phyloP scores from a whole-genome alignment of 2,329 filamentous ascomycete genomes.

The Penicillium corylophilum region DNA sequence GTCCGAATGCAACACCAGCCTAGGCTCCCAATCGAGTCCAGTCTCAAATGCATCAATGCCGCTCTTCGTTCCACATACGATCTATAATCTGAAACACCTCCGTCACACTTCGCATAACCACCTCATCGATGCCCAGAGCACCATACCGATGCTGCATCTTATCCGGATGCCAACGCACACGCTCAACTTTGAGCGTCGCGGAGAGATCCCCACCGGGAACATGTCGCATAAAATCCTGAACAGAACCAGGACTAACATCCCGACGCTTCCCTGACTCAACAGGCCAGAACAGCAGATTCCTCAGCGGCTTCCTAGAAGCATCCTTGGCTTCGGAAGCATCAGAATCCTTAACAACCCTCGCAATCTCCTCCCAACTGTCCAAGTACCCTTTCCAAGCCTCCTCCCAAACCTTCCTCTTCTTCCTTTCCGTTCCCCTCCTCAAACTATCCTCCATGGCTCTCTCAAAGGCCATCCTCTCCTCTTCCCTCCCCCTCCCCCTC shows the following conservation, averaged over 20 bases:
- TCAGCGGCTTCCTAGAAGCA: conserved; percentile 23
- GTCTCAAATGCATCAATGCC: conserved; percentile 14
- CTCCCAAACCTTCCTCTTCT: conserved; percentile 45
- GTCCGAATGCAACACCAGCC: conserved; percentile 2
- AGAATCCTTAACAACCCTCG: conserved; percentile 19
- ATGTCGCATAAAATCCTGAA: conserved; percentile 68
- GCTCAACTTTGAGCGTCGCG: conserved; percentile 71
- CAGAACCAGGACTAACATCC: conserved; percentile 59
- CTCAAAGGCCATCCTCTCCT: conserved; percentile 49
- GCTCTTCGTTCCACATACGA: conserved; percentile 69
- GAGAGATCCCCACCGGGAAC: conserved; percentile 46
- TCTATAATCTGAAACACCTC: conserved; percentile 91
- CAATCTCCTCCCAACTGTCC: conserved; percentile 60
- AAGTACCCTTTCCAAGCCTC: conserved; percentile 66
- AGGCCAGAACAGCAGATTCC: conserved; percentile 67
- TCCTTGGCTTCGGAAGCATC: conserved; percentile 7
- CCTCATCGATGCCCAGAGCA: conserved; percentile 64
- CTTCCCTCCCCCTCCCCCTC: conserved; percentile 24
- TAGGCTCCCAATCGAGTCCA: neutral
- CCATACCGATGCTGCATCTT: conserved; percentile 92
- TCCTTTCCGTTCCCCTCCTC: conserved; percentile 64
- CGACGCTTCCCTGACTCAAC: conserved; percentile 59
- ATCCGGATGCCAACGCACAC: conserved; percentile 94
- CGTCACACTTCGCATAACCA: conserved; percentile 75
- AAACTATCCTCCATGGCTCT: conserved; percentile 69